Base-by-base conservation (phyloP, 2,329 filamentous ascomycete genomes). In the Whalleya microplaca region DNA sequence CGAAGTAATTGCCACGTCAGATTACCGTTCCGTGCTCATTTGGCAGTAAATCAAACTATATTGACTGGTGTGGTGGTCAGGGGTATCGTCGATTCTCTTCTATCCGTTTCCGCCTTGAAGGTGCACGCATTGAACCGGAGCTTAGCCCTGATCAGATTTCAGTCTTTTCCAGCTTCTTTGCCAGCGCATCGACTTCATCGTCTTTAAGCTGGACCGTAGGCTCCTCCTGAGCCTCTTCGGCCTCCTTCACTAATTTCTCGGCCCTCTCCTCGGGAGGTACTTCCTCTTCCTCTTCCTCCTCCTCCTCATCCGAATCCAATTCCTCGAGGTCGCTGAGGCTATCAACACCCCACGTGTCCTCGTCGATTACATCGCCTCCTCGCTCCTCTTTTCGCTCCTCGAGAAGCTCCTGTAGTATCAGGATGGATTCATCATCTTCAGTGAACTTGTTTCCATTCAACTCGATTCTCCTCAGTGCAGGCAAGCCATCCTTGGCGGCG, bases 361-460 rank as follows among this genome's bases (percentile, higher is more conserved):
- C 92, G 43, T 89, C 82, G 40, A 94, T 72, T 21, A 83, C 68
- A 54, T 86, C 82, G 16, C 88, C 88, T 23, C 81, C 88, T 2
- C 85, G 68, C 64, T 89, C 86, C 71, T 94, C 90, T 77, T 93
- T 93, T 62, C 92, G 87, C 68, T 85, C 83, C 56, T 91, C 88
- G 21, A 97, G 80, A 23, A 95, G 78, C 49, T 87, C 84, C 64
- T 87, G 84, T 45, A 98, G 79, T 20, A 79, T 80, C 58, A 85
- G 76, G 42, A 97, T 82, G 23, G 84, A 84, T 45, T 84, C 80
- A 66, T 98, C 92, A 2, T 96, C 92, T 73, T 97, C 93, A 8
- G 84, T 80, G 67, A 99, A 96, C 71, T 92, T 95, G 79, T 99
- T 99, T 48, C 95, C 95, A 72, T 99, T 98, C 64, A 99, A 79